Evolutionary conservation across 768 basidiomycete species (phyloP).

Genomic region (Leccinum aurantiacum): DNA sequence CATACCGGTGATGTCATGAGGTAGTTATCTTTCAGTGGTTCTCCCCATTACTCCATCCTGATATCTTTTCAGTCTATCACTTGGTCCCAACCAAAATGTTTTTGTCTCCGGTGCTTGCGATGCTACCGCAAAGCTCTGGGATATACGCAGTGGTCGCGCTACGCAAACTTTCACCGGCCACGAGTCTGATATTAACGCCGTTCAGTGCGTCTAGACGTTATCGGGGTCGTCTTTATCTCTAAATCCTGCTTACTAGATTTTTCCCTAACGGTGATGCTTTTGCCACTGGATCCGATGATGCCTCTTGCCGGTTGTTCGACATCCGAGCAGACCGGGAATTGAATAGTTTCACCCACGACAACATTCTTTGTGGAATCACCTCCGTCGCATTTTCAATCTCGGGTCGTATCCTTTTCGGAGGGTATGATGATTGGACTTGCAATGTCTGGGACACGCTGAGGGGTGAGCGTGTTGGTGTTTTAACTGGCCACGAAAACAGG

Average conservation of each 20-base stretch:
- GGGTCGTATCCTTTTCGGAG: conserved; percentile 95
- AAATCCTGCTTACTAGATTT: conserved; percentile 57
- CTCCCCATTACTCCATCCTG: conserved; percentile 11
- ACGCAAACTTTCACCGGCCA: conserved; percentile 99
- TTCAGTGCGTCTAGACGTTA: conserved; percentile 65
- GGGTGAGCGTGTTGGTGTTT: conserved; percentile 95
- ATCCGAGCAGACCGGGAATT: conserved; percentile 97
- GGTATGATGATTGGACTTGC: conserved; percentile 99
- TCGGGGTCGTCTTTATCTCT: conserved; percentile 1
- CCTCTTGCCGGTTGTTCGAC: conserved; percentile 96
- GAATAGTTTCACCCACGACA: conserved; percentile 97
- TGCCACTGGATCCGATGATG: conserved; percentile 98
- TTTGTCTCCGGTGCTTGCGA: conserved; percentile 99
- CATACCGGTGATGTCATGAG: conserved; percentile 99
- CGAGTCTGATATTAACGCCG: conserved; percentile 98
- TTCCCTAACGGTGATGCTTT: conserved; percentile 99
- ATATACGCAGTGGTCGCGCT: conserved; percentile 95
- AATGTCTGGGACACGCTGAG: conserved; percentile 99
- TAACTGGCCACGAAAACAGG: conserved; percentile 97
- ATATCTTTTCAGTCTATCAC: conserved; percentile 66
- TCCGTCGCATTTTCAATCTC: conserved; percentile 99
- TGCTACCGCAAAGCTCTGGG: conserved; percentile 98
- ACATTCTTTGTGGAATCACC: conserved; percentile 98
- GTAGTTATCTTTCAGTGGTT: conserved; percentile 40
- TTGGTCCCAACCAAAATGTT: conserved; percentile 89